A percentile compares a stretch with the other conserved stretches of the same genome.
phyloP scores from a whole-genome alignment of 306 rosid genomes.

The Vicia faba region DNA sequence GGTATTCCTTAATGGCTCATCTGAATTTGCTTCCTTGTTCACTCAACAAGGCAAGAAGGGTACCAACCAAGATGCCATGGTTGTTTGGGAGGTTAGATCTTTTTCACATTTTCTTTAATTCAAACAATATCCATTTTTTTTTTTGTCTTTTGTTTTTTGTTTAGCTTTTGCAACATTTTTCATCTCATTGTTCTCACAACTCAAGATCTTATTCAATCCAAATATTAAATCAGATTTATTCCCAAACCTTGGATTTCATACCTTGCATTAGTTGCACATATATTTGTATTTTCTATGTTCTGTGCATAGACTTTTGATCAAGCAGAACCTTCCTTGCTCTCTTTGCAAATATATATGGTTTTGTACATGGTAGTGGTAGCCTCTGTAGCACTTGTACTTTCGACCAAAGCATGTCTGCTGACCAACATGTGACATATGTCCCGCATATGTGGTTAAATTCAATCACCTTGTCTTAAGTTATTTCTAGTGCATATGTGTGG shows the following conservation, averaged over 20 bases:
- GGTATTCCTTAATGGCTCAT: slow-evolving; percentile 73
- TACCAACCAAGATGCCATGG: slow-evolving; percentile 98
- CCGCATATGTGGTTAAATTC: not conserved
- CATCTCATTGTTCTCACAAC: slow-evolving; percentile 30
- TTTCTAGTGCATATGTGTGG: not conserved
- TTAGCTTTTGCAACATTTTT: slow-evolving; percentile 14
- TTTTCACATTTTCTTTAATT: slow-evolving; percentile 7
- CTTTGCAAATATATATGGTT: slow-evolving; percentile 21
- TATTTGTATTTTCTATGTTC: not conserved
- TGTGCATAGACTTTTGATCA: too few relatives aligned
- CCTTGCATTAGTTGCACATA: slow-evolving; percentile 6
- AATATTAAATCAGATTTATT: slow-evolving; percentile 2
- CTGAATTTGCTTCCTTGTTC: slow-evolving; percentile 73
- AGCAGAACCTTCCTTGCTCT: not conserved
- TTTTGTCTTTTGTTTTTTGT: not conserved
- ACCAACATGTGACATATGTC: not conserved
- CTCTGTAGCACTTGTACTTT: not conserved
- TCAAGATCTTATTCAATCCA: slow-evolving; percentile 26
- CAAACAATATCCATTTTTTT: not conserved
- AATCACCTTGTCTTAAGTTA: not conserved
- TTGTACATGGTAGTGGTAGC: slow-evolving; percentile 18
- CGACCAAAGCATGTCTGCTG: not conserved
- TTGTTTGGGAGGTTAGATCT: slow-evolving; percentile 94
- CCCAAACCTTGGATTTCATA: not conserved
- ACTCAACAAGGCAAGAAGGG: slow-evolving; percentile 99